phyloP scores from a whole-genome alignment of 495 filamentous ascomycete species.

The Penicillium cosmopolitanum region DNA sequence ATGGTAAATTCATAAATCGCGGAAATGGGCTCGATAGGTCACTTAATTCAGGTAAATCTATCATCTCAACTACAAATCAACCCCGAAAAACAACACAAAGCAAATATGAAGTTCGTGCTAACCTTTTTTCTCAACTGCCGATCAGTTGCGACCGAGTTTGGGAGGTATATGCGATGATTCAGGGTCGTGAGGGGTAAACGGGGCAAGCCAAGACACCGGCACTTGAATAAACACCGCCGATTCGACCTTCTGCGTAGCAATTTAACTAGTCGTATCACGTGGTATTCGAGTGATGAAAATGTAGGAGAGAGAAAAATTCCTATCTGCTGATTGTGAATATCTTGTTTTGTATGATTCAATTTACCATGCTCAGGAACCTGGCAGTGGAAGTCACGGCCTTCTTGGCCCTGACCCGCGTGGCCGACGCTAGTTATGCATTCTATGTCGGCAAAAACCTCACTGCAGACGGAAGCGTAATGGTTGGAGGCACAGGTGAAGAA shows the following conservation, averaged over 20 bases:
- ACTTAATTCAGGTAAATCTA: no score
- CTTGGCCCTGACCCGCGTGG: background rate
- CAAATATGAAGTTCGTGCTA: no score
- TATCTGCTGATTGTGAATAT: background rate
- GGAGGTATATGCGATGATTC: background rate
- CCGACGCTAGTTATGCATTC: background rate
- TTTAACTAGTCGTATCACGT: background rate
- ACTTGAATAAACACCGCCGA: background rate
- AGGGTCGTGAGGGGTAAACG: background rate
- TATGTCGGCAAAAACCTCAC: background rate
- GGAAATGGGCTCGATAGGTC: no score
- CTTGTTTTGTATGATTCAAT: background rate
- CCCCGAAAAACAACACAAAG: no score
- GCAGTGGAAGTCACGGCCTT: background rate
- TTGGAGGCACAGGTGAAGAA: background rate
- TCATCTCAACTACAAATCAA: no score
- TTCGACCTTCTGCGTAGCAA: background rate
- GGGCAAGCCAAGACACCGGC: conserved; percentile 1
- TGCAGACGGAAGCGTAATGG: background rate
- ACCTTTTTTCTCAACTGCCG: background rate
- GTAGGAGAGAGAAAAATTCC: background rate
- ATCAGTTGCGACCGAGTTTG: background rate
- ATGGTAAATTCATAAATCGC: no score
- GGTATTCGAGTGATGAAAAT: background rate
- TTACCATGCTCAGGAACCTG: background rate